A percentile compares a stretch with the other conserved stretches of the same genome.
Evolutionary conservation across 202 grass and related monocot genomes (phyloP).

Genomic region (Dendrocalamus latiflorus): DNA sequence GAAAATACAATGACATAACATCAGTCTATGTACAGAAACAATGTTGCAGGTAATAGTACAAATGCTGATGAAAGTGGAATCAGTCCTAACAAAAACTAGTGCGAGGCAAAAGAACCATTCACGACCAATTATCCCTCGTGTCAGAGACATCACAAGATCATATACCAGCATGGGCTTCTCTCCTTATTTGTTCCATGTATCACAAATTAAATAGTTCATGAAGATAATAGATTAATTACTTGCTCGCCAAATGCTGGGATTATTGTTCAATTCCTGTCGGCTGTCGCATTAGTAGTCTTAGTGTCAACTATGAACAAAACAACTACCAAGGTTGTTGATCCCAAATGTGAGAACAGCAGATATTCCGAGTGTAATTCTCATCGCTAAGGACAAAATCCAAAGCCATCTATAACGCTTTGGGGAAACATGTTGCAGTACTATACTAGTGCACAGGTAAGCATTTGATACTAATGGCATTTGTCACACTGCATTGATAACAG

Average conservation of each 20-base stretch:
- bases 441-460: neutral
- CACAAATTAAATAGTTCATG: neutral
- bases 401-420: neutral
- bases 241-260: neutral
- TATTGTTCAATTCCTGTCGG: neutral
- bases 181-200: neutral
- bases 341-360: conserved; percentile 6
- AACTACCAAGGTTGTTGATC: neutral
- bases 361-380: neutral
- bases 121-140: neutral
- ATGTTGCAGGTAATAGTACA: neutral
- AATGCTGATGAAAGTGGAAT: neutral
- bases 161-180: neutral
- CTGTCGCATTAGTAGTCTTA: neutral
- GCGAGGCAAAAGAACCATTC: neutral
- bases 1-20: conserved; percentile 39
- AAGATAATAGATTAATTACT: neutral
- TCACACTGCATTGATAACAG: neutral
- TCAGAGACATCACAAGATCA: neutral
- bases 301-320: neutral
- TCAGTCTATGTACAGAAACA: conserved; percentile 25
- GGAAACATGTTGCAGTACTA: neutral
- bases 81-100: neutral
- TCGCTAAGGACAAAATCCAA: neutral
- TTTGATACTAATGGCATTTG: conserved; percentile 12